Conservation (phyloP, 192 early-diverging fungal genomes). For the Umbelopsis ramanniana region DNA sequence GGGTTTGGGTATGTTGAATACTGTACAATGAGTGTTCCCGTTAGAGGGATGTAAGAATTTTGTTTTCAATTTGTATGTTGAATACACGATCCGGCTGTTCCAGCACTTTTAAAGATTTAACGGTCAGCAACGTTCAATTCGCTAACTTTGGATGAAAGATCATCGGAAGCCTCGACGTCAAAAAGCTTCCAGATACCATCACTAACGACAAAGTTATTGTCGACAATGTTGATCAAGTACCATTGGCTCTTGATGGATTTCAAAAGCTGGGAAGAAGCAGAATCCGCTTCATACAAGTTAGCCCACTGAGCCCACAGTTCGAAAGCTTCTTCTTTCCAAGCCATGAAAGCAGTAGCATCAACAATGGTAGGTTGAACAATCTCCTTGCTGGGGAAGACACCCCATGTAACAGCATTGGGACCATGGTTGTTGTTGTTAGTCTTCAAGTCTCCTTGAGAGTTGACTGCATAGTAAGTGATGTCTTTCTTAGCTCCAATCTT, state of each 20-base stretch:
- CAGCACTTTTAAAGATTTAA: constrained; percentile 3
- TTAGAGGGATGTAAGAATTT: neutral
- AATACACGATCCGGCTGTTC: neutral
- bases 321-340: constrained; percentile 98
- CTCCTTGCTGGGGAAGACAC: constrained; percentile 96
- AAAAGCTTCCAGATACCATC: constrained; percentile 76
- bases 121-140: constrained; percentile 6
- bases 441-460: constrained; percentile 84
- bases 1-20: constrained; percentile 19
- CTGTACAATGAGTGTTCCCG: neutral
- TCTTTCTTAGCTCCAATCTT: constrained; percentile 67
- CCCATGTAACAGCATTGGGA: constrained; percentile 98
- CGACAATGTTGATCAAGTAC: constrained; percentile 93
- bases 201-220: constrained; percentile 87
- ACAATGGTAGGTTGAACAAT: constrained; percentile 96
- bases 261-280: constrained; percentile 60
- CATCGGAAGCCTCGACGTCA: constrained; percentile 45
- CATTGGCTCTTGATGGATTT: constrained; percentile 67
- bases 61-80: constrained; percentile 11
- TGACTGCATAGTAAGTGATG: constrained; percentile 93
- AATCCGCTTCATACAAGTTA: constrained; percentile 61
- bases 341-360: constrained; percentile 89
- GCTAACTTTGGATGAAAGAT: constrained; percentile 31
- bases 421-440: constrained; percentile 88
- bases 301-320: constrained; percentile 94